A percentile compares a stretch with the other conserved stretches of the same genome.
These are phyloP conservation scores for Diaporthe aspalathi DNA, from an alignment of 2,329 filamentous ascomycete species.

Conservation along the genomic window DNA sequence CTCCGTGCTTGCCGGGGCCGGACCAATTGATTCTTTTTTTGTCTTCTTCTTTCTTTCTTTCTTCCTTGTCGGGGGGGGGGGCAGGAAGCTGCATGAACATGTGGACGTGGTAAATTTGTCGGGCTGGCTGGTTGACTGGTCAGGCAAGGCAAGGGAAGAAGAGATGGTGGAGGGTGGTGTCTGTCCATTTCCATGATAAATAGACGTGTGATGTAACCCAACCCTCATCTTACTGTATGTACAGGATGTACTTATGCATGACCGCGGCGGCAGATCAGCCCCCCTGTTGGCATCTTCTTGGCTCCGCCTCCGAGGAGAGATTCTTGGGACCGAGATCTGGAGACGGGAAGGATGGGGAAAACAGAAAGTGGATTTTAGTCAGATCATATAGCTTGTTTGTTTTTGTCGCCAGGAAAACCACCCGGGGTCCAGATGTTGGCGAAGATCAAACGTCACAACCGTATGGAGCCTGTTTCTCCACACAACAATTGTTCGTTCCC, in stretches of 20 bases:
- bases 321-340: conserved; percentile 18
- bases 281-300: conserved; percentile 9
- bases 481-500: not conserved
- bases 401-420: not conserved
- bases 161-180: not conserved
- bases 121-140: not conserved
- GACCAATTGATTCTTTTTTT: not conserved
- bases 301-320: not conserved
- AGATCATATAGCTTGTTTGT: not conserved
- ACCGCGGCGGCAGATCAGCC: conserved; percentile 19
- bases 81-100: not conserved
- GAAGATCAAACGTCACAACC: not conserved
- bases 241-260: no score
- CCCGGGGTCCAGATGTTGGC: not conserved
- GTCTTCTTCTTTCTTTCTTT: no score
- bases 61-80: not conserved
- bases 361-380: not conserved
- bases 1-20: not conserved
- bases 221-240: not conserved
- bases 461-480: not conserved
- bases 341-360: not conserved
- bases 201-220: not conserved
- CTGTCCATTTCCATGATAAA: not conserved
- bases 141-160: not conserved
- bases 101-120: conserved; percentile 12